These are phyloP conservation scores for Pseudopyricularia javanii DNA, from an alignment of 2,329 filamentous ascomycete genomes.

Conservation along the genomic window DNA sequence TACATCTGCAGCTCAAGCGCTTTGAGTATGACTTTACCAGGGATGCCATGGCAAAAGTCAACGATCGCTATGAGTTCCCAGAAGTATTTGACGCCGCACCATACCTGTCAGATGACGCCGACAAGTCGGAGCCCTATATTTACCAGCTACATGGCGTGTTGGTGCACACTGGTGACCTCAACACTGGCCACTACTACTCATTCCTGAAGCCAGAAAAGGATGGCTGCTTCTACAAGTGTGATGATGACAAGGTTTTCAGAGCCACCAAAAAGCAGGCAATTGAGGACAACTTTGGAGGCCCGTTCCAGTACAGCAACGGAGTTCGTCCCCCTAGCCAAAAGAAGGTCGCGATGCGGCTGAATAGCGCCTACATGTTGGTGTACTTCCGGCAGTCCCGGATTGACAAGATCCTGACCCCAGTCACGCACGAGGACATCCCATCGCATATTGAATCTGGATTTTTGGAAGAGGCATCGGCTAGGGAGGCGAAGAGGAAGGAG, in stretches of 20 bases:
- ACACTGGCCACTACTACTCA: slow-evolving; percentile 96
- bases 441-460: slow-evolving; percentile 66
- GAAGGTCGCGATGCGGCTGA: slow-evolving; percentile 48
- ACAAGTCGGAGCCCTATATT: slow-evolving; percentile 76
- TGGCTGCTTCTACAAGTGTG: slow-evolving; percentile 92
- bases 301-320: slow-evolving; percentile 48
- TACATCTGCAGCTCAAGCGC: slow-evolving; percentile 90
- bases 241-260: slow-evolving; percentile 93
- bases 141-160: slow-evolving; percentile 93
- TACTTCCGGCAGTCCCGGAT: slow-evolving; percentile 82
- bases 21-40: slow-evolving; percentile 96
- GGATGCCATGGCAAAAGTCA: slow-evolving; percentile 98
- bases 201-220: slow-evolving; percentile 91
- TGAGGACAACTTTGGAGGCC: slow-evolving; percentile 93
- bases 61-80: slow-evolving; percentile 83
- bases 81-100: slow-evolving; percentile 74
- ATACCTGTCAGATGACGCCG: slow-evolving; percentile 76
- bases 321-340: slow-evolving; percentile 36
- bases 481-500: slow-evolving; percentile 72
- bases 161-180: slow-evolving; percentile 91
- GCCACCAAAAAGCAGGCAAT: slow-evolving; percentile 83
- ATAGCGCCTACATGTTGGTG: slow-evolving; percentile 97
- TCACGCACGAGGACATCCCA: slow-evolving; percentile 69
- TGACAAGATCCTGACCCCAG: slow-evolving; percentile 69
- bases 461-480: slow-evolving; percentile 66